Base-by-base conservation (phyloP, 108 stramenopile genomes). In the Chaetoceros muelleri region DNA sequence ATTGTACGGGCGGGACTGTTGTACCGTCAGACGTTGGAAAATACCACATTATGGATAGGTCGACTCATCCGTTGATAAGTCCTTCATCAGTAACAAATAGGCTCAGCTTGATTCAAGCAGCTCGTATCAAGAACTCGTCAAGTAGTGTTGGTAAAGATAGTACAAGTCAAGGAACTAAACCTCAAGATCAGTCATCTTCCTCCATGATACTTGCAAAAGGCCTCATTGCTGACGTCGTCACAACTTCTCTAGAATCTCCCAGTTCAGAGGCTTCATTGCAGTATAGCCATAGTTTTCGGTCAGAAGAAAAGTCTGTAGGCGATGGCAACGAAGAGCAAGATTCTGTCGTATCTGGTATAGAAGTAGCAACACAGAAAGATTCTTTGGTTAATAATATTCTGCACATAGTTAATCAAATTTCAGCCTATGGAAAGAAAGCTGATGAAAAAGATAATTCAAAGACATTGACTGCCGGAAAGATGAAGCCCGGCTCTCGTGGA, bases 41-140 rank as follows among this genome's bases (percentile, higher is more conserved):
- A n/a, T 84, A 71, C 57, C 90, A 92, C 50, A 83, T 92, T 26
- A 78, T 92, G 84, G 90, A 92, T 67, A 51, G 90, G 47, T 86
- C 85, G 13, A 88, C 90, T 0, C 90, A 92, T 71, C 53, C 73
- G 7, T 57, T 87, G 18, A 40, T 88, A 49, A 82, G 82, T 50
- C 80, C 90, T 3, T 86, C 75, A 20, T 84, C 84, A 2, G 80
- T 87, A 3, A 69, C 71, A 53, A 84, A 80, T 62, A 75, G 86
- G 3, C 65, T 92, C 27, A 56, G 64, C 23, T 64, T 92, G 24
- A 86, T 92, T 48, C 75, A 86, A 48, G 64, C 73, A 3, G 81
- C 85, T 1, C 52, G 90, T 23, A 53, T 56, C 28, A 73, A 75
- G 31, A 57, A 40, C 13, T 40, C 34, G 13, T 40, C 34, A 10